Base-by-base conservation (phyloP, 2,329 filamentous ascomycete species). In the Xylariales sp. region DNA sequence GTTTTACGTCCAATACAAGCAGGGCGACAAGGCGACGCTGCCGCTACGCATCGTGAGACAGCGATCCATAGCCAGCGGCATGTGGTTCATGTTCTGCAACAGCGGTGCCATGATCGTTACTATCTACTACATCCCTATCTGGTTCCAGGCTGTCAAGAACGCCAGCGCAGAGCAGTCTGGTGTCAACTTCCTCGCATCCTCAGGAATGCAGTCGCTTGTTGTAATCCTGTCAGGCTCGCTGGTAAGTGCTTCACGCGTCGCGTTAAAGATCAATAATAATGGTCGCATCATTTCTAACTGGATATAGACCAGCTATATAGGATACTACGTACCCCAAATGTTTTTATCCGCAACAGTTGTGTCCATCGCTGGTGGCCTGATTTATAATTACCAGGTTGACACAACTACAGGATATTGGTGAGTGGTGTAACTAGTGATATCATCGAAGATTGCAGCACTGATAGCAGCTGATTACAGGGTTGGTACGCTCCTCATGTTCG, bases 1-100 rank as follows among this genome's bases (percentile, higher is more conserved):
- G 40, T 24, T 49, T 29, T 42, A 21, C n/a, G 35, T 56, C 40
- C 52, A 57, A 29, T 49, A 56, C 37, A 53, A 48, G 41, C 51
- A 60, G 35, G 50, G 55, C 17, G 61, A 67, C 10, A 54, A 54
- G 19, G 65, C 61, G 2, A 68, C 62, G 2, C 45, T 69, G 6
- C 65, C 62, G 5, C 56, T 57, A 20, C 29, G 29, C 17, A 28
- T 38, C 8, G 15, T 38, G 5, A 19, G 14, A n/a, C 20, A 32
- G 51, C 56, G 19, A 54, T 69, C 32, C 5, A 33, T 52, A 12
- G 37, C 29, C 4, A 17, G 25, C 15, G 46, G 38, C 12, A 36
- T 47, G 19, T 38, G 40, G 36, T 47, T 37, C 38, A 39, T 40
- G 10, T 43, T 51, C 19, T 40, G 18, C 28, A 10, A 33, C 13